phyloP scores from a whole-genome alignment of 129 eudicot genomes.

The Calendula officinalis region DNA sequence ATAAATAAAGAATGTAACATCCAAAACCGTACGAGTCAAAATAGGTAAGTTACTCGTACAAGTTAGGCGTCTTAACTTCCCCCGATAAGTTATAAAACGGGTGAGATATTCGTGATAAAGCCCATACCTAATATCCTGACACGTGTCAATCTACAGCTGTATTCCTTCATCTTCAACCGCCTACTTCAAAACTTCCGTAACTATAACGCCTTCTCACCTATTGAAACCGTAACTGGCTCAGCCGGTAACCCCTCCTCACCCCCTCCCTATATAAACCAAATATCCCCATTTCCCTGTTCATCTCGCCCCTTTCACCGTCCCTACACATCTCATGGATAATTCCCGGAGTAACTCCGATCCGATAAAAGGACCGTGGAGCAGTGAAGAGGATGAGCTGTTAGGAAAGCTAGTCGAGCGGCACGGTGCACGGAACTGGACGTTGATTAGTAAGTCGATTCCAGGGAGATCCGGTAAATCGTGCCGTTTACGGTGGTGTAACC shows the following conservation, averaged over 20 bases:
- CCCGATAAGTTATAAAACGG: slow-evolving; percentile 15
- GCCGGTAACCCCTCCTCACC: slow-evolving; percentile 36
- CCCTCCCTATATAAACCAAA: slow-evolving; percentile 26
- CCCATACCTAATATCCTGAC: slow-evolving; percentile 24
- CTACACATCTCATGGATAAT: slow-evolving; percentile 8
- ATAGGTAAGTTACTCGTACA: slow-evolving; percentile 24
- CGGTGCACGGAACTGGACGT: slow-evolving; percentile 44
- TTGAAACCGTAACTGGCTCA: slow-evolving; percentile 29
- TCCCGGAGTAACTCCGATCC: slow-evolving; percentile 22
- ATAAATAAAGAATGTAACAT: neutral
- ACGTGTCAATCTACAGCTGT: slow-evolving; percentile 46
- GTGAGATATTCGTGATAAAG: slow-evolving; percentile 25
- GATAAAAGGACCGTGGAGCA: slow-evolving; percentile 51
- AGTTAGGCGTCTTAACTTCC: slow-evolving; percentile 27
- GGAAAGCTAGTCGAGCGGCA: slow-evolving; percentile 27
- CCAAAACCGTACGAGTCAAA: slow-evolving; percentile 32
- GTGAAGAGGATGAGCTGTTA: slow-evolving; percentile 34
- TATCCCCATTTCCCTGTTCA: slow-evolving; percentile 4
- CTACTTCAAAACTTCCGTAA: slow-evolving; percentile 31
- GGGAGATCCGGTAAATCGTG: slow-evolving; percentile 50
- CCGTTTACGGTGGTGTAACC: slow-evolving; percentile 46
- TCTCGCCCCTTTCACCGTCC: slow-evolving; percentile 6
- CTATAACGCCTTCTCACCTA: slow-evolving; percentile 42
- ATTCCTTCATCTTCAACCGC: slow-evolving; percentile 26
- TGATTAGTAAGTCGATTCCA: slow-evolving; percentile 36